phyloP scores from a whole-genome alignment of 768 basidiomycete genomes.

The Thelephora aurantiotincta region DNA sequence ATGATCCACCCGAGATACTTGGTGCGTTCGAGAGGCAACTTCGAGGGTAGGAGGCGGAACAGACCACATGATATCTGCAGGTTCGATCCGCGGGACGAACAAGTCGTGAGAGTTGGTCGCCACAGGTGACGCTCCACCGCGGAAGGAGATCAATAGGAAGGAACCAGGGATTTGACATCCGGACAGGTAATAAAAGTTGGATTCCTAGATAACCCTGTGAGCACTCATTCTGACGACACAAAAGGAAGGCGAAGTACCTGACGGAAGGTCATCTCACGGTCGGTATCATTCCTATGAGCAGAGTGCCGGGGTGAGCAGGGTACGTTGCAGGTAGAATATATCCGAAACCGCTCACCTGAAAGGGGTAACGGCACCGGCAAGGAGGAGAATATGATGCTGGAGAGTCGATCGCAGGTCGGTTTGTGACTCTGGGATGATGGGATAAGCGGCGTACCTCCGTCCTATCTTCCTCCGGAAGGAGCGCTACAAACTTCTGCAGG shows the following conservation, averaged over 20 bases:
- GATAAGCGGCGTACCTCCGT: conserved; percentile 32
- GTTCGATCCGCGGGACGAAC: conserved; percentile 66
- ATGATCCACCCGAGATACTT: conserved; percentile 47
- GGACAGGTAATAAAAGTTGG: conserved; percentile 81
- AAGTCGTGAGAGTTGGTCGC: conserved; percentile 36
- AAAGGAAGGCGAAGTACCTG: conserved; percentile 21
- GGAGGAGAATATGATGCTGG: conserved; percentile 56
- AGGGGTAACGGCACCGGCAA: conserved; percentile 47
- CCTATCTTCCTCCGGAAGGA: conserved; percentile 34
- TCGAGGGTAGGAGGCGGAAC: conserved; percentile 63
- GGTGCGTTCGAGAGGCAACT: conserved; percentile 37
- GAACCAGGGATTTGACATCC: conserved; percentile 68
- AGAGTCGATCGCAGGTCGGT: neutral
- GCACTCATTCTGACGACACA: neutral
- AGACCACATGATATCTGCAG: conserved; percentile 78
- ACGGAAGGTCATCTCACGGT: conserved; percentile 63
- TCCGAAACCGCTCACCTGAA: conserved; percentile 19
- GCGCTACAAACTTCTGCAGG: conserved; percentile 32
- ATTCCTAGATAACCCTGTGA: conserved; percentile 31
- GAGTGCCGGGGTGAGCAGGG: neutral
- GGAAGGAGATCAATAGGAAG: conserved; percentile 45
- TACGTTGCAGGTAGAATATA: neutral
- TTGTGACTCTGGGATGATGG: neutral
- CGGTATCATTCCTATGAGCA: conserved; percentile 54
- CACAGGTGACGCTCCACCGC: conserved; percentile 31